Conservation (phyloP, 2,329 filamentous ascomycete genomes). For the Purpureocillium lavendulum region DNA sequence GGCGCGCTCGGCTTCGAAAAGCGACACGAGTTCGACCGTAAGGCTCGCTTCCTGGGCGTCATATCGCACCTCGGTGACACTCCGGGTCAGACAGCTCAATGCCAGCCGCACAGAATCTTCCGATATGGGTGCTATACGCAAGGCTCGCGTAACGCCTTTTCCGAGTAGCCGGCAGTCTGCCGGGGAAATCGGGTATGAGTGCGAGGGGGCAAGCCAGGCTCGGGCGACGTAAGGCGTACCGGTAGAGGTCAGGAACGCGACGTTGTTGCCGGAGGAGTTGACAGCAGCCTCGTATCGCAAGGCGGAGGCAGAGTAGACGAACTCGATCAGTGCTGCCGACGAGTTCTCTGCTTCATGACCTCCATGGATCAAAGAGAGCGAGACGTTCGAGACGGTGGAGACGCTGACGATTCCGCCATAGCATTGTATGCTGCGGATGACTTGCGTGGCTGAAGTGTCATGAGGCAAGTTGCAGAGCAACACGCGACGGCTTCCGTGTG, state of each 20-base stretch:
- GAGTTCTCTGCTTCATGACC: not conserved
- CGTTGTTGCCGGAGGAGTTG: not conserved
- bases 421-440: conserved; percentile 11
- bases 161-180: not conserved
- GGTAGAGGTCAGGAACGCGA: not conserved
- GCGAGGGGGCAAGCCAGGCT: conserved; percentile 7
- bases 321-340: conserved; percentile 12
- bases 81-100: not conserved
- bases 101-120: conserved; percentile 12
- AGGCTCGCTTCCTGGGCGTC: too few species aligned
- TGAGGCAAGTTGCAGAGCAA: conserved; percentile 14
- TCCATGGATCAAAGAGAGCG: too few species aligned
- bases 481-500: conserved; percentile 11
- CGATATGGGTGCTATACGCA: conserved; percentile 12
- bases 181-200: conserved; percentile 1
- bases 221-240: not conserved
- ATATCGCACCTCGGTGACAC: too few species aligned
- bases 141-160: conserved; percentile 2
- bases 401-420: conserved; percentile 7
- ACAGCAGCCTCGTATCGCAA: not conserved
- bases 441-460: conserved; percentile 3
- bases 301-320: conserved; percentile 4
- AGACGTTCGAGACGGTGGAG: conserved; percentile 1
- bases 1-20: too few species aligned
- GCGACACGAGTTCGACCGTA: too few species aligned